A percentile compares a stretch with the other conserved stretches of the same genome.
Conservation (phyloP, 352 stramenopile genomes). For the Plasmopara halstedii region DNA sequence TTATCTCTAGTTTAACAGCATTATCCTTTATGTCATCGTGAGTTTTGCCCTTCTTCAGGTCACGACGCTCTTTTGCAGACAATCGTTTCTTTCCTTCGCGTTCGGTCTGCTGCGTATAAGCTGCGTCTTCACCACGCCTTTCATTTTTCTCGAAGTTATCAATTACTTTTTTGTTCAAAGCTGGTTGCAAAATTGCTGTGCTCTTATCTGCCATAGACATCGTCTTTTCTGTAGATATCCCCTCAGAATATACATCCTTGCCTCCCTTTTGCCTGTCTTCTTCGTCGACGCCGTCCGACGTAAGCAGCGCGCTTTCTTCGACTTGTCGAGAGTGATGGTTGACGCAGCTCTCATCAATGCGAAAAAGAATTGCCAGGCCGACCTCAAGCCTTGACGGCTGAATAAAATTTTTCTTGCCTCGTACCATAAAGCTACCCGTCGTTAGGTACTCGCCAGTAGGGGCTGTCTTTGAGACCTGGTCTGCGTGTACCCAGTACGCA, state of each 20-base stretch:
- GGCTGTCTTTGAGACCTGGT: slow-evolving; percentile 96
- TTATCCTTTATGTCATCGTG: slow-evolving; percentile 14
- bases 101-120: neutral
- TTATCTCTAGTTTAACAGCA: slow-evolving; percentile 9
- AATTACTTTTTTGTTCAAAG: slow-evolving; percentile 3
- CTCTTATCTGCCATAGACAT: neutral
- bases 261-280: slow-evolving; percentile 9
- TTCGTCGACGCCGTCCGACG: slow-evolving; percentile 9
- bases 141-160: slow-evolving; percentile 7
- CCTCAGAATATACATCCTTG: neutral
- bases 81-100: slow-evolving; percentile 51
- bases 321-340: slow-evolving; percentile 35
- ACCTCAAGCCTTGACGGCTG: slow-evolving; percentile 86
- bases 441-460: slow-evolving; percentile 95
- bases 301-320: slow-evolving; percentile 12
- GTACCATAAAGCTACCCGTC: slow-evolving; percentile 96
- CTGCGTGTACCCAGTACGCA: slow-evolving; percentile 97
- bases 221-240: neutral
- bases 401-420: slow-evolving; percentile 93
- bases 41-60: slow-evolving; percentile 68
- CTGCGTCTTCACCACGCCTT: slow-evolving; percentile 9
- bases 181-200: neutral
- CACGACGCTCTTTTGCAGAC: slow-evolving; percentile 63
- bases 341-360: slow-evolving; percentile 81
- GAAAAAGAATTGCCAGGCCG: slow-evolving; percentile 88